Evolutionary conservation across 169 alveolate species (phyloP).

Genomic region (Amoebophrya sp.): DNA sequence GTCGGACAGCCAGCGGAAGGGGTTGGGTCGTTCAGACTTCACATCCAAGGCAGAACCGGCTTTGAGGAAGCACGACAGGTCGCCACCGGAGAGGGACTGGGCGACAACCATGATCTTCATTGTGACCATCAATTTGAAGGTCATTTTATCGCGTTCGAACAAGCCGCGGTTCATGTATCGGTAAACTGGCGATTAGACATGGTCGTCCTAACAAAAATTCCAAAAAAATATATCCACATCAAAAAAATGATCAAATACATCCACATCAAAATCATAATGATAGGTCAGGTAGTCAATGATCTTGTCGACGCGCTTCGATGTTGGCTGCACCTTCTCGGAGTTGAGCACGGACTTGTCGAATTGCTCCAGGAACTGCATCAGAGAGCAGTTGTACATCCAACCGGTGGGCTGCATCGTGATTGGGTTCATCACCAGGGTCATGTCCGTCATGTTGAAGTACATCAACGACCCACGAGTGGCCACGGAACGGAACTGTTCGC

Average conservation of each 20-base stretch:
- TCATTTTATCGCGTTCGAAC: slow-evolving; percentile 89
- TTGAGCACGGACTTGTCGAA: slow-evolving; percentile 80
- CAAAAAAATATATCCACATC: too few species aligned
- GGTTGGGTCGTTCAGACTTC: slow-evolving; percentile 72
- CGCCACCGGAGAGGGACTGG: slow-evolving; percentile 71
- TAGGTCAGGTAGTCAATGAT: slow-evolving; percentile 69
- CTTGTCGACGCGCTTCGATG: slow-evolving; percentile 83
- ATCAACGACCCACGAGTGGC: slow-evolving; percentile 92
- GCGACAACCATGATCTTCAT: slow-evolving; percentile 82
- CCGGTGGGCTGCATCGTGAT: slow-evolving; percentile 54
- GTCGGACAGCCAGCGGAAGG: slow-evolving; percentile 63
- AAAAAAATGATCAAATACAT: too few species aligned
- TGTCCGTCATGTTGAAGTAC: slow-evolving; percentile 85
- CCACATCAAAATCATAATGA: slow-evolving; percentile 53
- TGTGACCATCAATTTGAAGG: slow-evolving; percentile 84
- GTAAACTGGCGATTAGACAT: too few species aligned
- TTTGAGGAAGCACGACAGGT: slow-evolving; percentile 79
- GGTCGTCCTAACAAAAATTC: too few species aligned
- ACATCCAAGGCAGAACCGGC: slow-evolving; percentile 66
- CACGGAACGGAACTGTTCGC: slow-evolving; percentile 84
- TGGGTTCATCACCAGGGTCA: slow-evolving; percentile 69
- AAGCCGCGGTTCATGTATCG: slow-evolving; percentile 90
- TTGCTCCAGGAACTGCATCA: slow-evolving; percentile 87
- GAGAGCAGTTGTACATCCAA: slow-evolving; percentile 92
- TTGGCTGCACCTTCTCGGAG: slow-evolving; percentile 84